Conservation (phyloP, 2,329 filamentous ascomycete species). For the Pyrenophora graminea region DNA sequence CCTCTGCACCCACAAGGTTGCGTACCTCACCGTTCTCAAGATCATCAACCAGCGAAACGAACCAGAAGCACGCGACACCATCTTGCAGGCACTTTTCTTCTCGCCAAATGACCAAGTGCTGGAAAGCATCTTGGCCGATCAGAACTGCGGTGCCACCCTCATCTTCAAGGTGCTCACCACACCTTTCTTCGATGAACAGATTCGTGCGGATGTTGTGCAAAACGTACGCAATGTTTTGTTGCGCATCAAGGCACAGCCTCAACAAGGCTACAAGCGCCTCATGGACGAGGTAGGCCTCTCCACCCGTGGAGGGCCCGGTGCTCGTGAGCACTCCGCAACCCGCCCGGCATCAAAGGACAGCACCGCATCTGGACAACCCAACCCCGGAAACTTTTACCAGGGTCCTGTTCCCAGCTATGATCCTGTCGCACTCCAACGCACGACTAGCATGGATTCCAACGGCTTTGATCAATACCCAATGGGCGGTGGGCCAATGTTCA, state of each 20-base stretch:
- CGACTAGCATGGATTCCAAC: conserved; percentile 55
- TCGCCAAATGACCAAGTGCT: conserved; percentile 82
- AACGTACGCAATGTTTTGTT: conserved; percentile 88
- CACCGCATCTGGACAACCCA: conserved; percentile 31
- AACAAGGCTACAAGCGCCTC: conserved; percentile 94
- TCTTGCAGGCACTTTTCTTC: conserved; percentile 91
- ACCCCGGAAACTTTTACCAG: conserved; percentile 44
- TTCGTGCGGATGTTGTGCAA: conserved; percentile 84
- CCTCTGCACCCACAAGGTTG: conserved; percentile 97
- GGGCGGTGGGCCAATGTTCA: conserved; percentile 42
- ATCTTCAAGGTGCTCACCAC: conserved; percentile 99
- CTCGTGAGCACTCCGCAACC: conserved; percentile 44
- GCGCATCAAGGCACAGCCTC: conserved; percentile 88
- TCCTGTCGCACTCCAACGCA: conserved; percentile 51
- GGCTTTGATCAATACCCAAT: conserved; percentile 52
- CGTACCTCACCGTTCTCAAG: conserved; percentile 94
- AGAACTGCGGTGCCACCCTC: conserved; percentile 87
- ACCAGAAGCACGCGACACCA: conserved; percentile 84
- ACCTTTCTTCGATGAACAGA: conserved; percentile 92
- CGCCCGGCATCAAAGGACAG: conserved; percentile 46
- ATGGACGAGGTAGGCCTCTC: conserved; percentile 98
- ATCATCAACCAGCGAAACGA: conserved; percentile 98
- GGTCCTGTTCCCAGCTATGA: conserved; percentile 47
- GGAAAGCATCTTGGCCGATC: conserved; percentile 88
- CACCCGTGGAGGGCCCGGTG: conserved; percentile 50